Base-by-base conservation (phyloP, 1,139 yeast species). In the Tardiomyces depauwii region DNA sequence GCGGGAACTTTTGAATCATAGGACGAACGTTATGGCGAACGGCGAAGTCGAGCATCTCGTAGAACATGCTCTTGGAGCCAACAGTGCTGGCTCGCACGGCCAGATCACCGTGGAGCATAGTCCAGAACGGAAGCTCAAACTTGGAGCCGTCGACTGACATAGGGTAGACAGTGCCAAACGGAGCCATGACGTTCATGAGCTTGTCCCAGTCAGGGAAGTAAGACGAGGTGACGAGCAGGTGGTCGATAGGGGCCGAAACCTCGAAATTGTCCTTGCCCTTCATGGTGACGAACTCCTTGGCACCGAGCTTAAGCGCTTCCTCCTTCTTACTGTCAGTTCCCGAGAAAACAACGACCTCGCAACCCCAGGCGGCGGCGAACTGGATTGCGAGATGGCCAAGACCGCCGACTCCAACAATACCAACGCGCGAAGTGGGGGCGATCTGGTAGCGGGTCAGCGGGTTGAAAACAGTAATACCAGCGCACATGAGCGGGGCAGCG, bases 391-490 rank as follows among this genome's bases (percentile, higher is more conserved):
- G 70, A 44, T 88, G 76, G 52, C 94, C 94, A 59, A 84, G 74
- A 58, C 93, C 94, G 61, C 80, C 87, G 48, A 89, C 89, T 67
- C 94, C 93, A 51, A 86, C 77, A 57, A 83, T 71, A 55, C 82
- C 82, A 50, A 82, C 86, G 86, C 87, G 82, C 59, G 83, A 77
- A 60, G 91, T 93, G 44, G 89, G 78, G 45, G 56, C 59, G 55
- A 80, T 71, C 44, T 73, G 70, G 49, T 88, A 82, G 43, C 80
- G 77, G 72, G 82, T 82, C 59, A 83, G 68, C 33, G 91, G 91
- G 72, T 82, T 82, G 76, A 82, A 83, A 49, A 82, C 89, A 45
- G 93, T 83, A 67, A 83, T 76, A 67, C 93, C 93, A 40, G 91
- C 93, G 68, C 93, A 83, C 42, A 70, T 61, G 48, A 85, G 78